Evolutionary conservation across 805 yeast species (phyloP).

Genomic region (Myxozyma udenii): DNA sequence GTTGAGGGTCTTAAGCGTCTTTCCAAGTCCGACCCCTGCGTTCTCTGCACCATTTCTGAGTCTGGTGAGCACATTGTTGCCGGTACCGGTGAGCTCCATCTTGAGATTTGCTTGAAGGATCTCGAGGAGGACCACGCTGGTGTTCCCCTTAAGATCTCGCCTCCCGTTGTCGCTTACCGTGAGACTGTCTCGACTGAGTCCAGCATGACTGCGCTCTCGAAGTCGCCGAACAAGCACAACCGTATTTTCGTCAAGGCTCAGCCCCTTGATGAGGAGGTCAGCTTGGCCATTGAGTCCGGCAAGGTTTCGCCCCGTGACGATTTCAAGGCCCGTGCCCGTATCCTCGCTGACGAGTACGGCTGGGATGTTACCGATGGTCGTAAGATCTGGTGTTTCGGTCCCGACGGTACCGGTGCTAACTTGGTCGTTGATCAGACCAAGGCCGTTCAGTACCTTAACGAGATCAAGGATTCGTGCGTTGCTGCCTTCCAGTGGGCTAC

Average conservation of each 20-base stretch:
- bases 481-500: constrained; percentile 99
- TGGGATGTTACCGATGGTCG: constrained; percentile 99
- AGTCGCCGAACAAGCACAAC: constrained; percentile 99
- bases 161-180: constrained; percentile 98
- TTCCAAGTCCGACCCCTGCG: constrained; percentile 99
- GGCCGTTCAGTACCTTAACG: constrained; percentile 98
- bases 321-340: constrained; percentile 98
- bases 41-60: constrained; percentile 77
- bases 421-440: constrained; percentile 98
- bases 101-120: constrained; percentile 95
- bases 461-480: constrained; percentile 98
- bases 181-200: constrained; percentile 95
- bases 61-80: constrained; percentile 99
- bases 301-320: constrained; percentile 92
- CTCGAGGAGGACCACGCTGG: constrained; percentile 99
- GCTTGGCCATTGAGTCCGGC: constrained; percentile 90
- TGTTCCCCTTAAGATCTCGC: constrained; percentile 95
- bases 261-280: constrained; percentile 91
- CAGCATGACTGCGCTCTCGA: constrained; percentile 92
- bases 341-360: constrained; percentile 97
- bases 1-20: constrained; percentile 99
- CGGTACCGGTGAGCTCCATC: constrained; percentile 99
- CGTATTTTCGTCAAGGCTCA: constrained; percentile 97
- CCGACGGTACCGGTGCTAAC: constrained; percentile 99
- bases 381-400: constrained; percentile 99